A percentile compares a stretch with the other conserved stretches of the same genome.
Evolutionary conservation across 75 land plant genomes (phyloP).

Genomic region (Cunninghamia lanceolata): DNA sequence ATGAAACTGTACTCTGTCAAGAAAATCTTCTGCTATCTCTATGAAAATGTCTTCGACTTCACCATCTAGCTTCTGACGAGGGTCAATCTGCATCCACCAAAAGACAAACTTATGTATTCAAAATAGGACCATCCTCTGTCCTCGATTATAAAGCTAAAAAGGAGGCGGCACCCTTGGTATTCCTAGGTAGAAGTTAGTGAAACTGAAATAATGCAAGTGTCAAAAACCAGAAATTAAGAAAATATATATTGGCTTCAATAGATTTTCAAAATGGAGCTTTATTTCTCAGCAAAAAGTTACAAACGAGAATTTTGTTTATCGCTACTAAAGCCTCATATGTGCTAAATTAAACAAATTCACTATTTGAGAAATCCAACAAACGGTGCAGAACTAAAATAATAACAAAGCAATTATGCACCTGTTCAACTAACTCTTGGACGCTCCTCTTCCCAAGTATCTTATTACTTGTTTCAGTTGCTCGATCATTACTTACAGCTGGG

Average conservation of each 20-base stretch:
- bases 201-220: background rate
- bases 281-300: background rate
- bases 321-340: background rate
- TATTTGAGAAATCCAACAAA: background rate
- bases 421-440: conserved; percentile 70
- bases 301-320: background rate
- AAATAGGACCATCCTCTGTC: background rate
- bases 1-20: conserved; percentile 58
- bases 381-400: background rate
- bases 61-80: conserved; percentile 77
- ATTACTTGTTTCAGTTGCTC: conserved; percentile 41
- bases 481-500: conserved; percentile 14
- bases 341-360: background rate
- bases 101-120: background rate
- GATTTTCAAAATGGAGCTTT: background rate
- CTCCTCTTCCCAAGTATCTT: conserved; percentile 78
- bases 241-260: background rate
- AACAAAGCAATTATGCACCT: conserved; percentile 19
- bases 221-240: background rate
- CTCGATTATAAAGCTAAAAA: background rate
- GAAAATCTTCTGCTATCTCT: conserved; percentile 93
- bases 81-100: conserved; percentile 63
- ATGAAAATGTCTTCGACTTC: conserved; percentile 85
- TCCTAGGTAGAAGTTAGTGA: background rate
- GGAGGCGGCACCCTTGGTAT: background rate